Percentiles rank a stretch among this genome's conserved stretches.
Evolutionary conservation across 805 yeast species (phyloP).

Genomic region (Cephaloascus fragrans): DNA sequence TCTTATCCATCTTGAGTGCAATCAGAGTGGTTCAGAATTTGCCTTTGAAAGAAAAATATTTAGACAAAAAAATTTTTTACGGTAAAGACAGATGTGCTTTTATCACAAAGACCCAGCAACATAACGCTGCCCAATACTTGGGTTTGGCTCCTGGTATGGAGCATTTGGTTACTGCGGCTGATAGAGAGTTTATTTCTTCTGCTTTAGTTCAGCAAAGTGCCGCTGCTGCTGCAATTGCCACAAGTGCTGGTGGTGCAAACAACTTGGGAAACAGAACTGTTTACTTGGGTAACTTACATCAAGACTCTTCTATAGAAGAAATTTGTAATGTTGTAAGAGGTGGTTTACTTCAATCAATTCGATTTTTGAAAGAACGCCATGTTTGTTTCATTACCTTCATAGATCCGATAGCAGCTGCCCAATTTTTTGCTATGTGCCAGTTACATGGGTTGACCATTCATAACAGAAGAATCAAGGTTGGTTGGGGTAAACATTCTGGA

Average conservation of each 20-base stretch:
- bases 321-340: conserved; percentile 95
- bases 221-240: conserved; percentile 96
- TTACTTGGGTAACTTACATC: conserved; percentile 83
- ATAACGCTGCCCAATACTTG: conserved; percentile 90
- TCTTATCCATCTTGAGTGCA: conserved; percentile 79
- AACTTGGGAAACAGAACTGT: conserved; percentile 92
- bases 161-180: conserved; percentile 43
- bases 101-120: conserved; percentile 91
- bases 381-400: conserved; percentile 92
- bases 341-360: conserved; percentile 78
- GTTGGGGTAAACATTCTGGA: conserved; percentile 98
- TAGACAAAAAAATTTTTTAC: conserved; percentile 71
- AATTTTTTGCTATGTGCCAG: conserved; percentile 90
- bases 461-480: conserved; percentile 79
- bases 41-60: conserved; percentile 58
- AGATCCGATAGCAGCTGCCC: conserved; percentile 97
- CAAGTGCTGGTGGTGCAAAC: conserved; percentile 87
- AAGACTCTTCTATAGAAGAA: conserved; percentile 82
- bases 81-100: conserved; percentile 95
- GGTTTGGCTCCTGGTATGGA: conserved; percentile 89
- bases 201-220: conserved; percentile 89
- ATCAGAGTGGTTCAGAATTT: conserved; percentile 73
- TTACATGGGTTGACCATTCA: conserved; percentile 83
- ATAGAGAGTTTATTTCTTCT: conserved; percentile 52
- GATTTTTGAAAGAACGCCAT: conserved; percentile 75